Conservation (phyloP, 495 filamentous ascomycete genomes). For the Pyrenopolyporus hunteri region DNA sequence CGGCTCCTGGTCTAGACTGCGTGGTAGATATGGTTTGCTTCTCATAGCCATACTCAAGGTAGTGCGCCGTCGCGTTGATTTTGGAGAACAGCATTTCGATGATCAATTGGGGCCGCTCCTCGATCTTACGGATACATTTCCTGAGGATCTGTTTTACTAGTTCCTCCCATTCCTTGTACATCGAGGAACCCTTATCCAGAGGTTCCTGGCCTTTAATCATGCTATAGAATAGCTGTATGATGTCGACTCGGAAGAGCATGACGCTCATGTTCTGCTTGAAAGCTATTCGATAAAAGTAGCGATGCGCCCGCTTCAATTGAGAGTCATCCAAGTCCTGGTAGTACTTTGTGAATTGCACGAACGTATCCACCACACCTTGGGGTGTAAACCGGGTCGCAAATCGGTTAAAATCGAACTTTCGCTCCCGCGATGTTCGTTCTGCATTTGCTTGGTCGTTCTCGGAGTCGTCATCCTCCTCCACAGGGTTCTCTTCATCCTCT, state of each 20-base stretch:
- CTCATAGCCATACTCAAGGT: conserved; percentile 89
- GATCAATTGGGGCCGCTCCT: conserved; percentile 80
- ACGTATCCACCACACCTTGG: conserved; percentile 88
- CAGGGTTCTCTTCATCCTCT: conserved; percentile 47
- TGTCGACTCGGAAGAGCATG: conserved; percentile 87
- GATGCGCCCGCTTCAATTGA: conserved; percentile 91
- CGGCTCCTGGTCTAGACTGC: conserved; percentile 63
- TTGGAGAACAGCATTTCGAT: conserved; percentile 96
- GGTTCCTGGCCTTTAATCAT: conserved; percentile 92
- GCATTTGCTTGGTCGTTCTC: conserved; percentile 78
- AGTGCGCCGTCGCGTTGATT: conserved; percentile 79
- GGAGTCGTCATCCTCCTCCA: conserved; percentile 64
- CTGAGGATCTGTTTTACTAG: conserved; percentile 80
- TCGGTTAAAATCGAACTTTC: conserved; percentile 91
- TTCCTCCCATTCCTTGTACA: conserved; percentile 91
- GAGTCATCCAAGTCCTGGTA: conserved; percentile 80
- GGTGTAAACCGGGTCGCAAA: conserved; percentile 81
- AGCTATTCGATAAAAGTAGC: conserved; percentile 92
- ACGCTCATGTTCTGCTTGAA: conserved; percentile 93
- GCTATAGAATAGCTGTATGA: conserved; percentile 82
- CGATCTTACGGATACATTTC: conserved; percentile 76
- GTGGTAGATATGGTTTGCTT: conserved; percentile 70
- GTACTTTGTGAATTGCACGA: conserved; percentile 76
- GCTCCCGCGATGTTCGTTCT: conserved; percentile 72
- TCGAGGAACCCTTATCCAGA: conserved; percentile 65